These are phyloP conservation scores for Phragmites australis DNA, from an alignment of 176 grass and related monocot species.

Conservation along the genomic window DNA sequence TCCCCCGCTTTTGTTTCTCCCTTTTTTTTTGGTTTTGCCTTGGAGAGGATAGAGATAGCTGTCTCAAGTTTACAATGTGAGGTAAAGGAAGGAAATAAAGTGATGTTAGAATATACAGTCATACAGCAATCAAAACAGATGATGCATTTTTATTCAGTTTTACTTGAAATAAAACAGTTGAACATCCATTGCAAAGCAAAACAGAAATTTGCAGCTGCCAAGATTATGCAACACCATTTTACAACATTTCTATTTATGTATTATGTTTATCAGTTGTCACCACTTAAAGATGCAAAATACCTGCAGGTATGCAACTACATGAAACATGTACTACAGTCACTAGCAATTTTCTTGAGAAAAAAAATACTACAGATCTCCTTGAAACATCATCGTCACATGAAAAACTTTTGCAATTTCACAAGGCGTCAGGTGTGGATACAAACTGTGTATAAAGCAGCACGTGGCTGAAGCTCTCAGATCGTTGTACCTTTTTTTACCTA, in stretches of 20 bases:
- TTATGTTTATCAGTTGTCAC: not conserved
- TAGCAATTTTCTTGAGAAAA: not conserved
- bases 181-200: not conserved
- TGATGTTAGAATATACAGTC: constrained; percentile 44
- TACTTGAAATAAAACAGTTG: too few species aligned
- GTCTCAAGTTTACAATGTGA: constrained; percentile 49
- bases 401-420: not conserved
- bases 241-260: not conserved
- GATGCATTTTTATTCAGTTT: not conserved
- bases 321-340: not conserved
- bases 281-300: not conserved
- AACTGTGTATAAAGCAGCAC: not conserved
- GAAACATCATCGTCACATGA: not conserved
- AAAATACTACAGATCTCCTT: not conserved
- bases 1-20: not conserved
- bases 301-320: not conserved
- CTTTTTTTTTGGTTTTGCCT: constrained; percentile 45
- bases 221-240: too few species aligned
- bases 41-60: constrained; percentile 49
- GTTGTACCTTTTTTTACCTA: not conserved
- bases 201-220: too few species aligned
- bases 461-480: not conserved
- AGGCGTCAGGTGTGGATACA: too few species aligned
- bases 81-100: constrained; percentile 70
- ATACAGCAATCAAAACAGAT: constrained; percentile 13